Evolutionary conservation across 441 rosid species (phyloP).

Genomic region (Populus hybrid): DNA sequence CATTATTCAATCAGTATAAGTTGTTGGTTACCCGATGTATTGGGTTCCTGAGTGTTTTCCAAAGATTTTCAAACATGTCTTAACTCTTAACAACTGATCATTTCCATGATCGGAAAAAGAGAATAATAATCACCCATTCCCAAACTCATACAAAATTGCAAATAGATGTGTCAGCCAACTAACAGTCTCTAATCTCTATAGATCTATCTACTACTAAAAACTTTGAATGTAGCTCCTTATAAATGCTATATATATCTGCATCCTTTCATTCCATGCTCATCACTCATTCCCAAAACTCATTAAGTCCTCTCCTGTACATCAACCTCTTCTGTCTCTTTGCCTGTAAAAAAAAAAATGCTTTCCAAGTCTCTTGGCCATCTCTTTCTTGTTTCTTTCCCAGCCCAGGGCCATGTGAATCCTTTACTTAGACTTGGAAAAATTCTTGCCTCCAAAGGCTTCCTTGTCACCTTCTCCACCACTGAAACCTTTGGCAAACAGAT

Average conservation of each 20-base stretch:
- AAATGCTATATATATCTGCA: background rate
- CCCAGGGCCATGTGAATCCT: slow-evolving; percentile 80
- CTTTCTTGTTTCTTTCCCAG: slow-evolving; percentile 64
- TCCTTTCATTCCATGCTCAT: background rate
- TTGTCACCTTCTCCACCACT: slow-evolving; percentile 58
- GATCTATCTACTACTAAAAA: no score
- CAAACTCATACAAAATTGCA: no score
- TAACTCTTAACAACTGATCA: no score
- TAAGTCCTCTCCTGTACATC: background rate
- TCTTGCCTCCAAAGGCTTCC: slow-evolving; percentile 68
- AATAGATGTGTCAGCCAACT: no score
- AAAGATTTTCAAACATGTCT: no score
- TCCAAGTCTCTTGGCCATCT: slow-evolving; percentile 53
- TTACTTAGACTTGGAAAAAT: slow-evolving; percentile 72
- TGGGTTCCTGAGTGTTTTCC: no score
- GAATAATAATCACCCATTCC: no score
- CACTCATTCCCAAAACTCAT: background rate
- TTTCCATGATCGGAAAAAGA: no score
- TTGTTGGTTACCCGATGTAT: no score
- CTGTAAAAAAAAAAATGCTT: slow-evolving; percentile 17
- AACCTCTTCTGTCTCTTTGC: background rate
- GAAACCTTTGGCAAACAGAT: slow-evolving; percentile 47
- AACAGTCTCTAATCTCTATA: no score
- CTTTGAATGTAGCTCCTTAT: no score
- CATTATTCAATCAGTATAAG: no score